phyloP scores from a whole-genome alignment of 495 filamentous ascomycete genomes.

The Xylaria grammica region DNA sequence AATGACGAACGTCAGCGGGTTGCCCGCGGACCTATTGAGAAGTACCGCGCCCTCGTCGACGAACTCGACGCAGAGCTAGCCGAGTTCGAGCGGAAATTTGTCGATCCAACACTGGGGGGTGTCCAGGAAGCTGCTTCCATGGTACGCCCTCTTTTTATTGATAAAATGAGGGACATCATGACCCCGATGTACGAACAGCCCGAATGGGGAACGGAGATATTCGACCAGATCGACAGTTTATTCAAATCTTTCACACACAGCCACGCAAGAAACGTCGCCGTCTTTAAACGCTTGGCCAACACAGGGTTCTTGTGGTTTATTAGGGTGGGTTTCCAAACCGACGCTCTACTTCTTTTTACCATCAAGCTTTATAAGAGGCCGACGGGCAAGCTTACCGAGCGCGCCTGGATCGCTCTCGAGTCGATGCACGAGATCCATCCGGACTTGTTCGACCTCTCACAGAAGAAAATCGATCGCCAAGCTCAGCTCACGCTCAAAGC shows the following conservation, averaged over 20 bases:
- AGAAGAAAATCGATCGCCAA: slow-evolving; percentile 42
- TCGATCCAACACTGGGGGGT: slow-evolving; percentile 59
- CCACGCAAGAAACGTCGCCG: slow-evolving; percentile 43
- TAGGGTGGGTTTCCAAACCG: slow-evolving; percentile 48
- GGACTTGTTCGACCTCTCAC: slow-evolving; percentile 47
- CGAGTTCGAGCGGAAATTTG: slow-evolving; percentile 56
- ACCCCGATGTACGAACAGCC: slow-evolving; percentile 43
- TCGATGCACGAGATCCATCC: slow-evolving; percentile 44
- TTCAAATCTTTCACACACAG: slow-evolving; percentile 45
- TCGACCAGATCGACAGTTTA: slow-evolving; percentile 45
- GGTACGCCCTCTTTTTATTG: slow-evolving; percentile 48
- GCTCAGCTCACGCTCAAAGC: slow-evolving; percentile 48
- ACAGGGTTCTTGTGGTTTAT: slow-evolving; percentile 55
- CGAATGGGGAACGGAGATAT: slow-evolving; percentile 38
- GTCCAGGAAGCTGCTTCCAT: slow-evolving; percentile 58
- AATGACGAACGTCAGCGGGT: neutral
- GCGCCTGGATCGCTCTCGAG: slow-evolving; percentile 52
- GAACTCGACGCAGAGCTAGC: slow-evolving; percentile 45
- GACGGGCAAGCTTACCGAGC: slow-evolving; percentile 51
- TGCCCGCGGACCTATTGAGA: slow-evolving; percentile 37
- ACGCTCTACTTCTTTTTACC: slow-evolving; percentile 53
- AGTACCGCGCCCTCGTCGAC: slow-evolving; percentile 55
- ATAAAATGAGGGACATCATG: slow-evolving; percentile 45
- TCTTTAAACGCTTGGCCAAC: slow-evolving; percentile 38
- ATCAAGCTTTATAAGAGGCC: slow-evolving; percentile 52